phyloP scores from a whole-genome alignment of 768 basidiomycete species.

The Pholiota molesta region DNA sequence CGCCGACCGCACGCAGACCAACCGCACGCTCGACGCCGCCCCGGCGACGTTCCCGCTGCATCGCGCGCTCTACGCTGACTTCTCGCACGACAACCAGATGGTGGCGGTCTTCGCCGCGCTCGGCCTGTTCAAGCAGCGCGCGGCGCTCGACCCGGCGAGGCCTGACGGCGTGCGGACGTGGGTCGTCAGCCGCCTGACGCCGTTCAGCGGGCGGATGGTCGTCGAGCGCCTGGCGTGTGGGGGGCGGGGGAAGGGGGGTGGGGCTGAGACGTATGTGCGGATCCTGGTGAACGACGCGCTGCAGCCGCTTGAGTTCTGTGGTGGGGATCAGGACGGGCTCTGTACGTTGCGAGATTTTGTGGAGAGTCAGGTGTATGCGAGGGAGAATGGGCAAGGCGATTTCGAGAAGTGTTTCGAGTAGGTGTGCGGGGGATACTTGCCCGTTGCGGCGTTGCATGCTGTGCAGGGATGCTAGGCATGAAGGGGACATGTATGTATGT shows the following conservation, averaged over 20 bases:
- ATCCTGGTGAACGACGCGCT: slow-evolving; percentile 57
- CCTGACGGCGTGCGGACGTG: slow-evolving; percentile 47
- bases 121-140: slow-evolving; percentile 51
- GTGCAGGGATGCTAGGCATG: not conserved
- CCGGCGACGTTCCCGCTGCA: slow-evolving; percentile 73
- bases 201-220: slow-evolving; percentile 77
- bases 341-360: slow-evolving; percentile 71
- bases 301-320: slow-evolving; percentile 65
- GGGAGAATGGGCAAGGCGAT: slow-evolving; percentile 69
- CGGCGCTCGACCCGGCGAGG: slow-evolving; percentile 33
- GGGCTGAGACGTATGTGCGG: not conserved
- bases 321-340: slow-evolving; percentile 52
- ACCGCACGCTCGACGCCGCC: slow-evolving; percentile 66
- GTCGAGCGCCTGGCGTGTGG: slow-evolving; percentile 67
- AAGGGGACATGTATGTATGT: not conserved
- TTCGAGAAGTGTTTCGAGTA: slow-evolving; percentile 57
- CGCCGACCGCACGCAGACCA: slow-evolving; percentile 73
- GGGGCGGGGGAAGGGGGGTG: not conserved
- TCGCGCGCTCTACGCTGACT: slow-evolving; percentile 72
- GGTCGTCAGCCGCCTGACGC: slow-evolving; percentile 62
- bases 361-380: slow-evolving; percentile 69
- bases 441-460: not conserved
- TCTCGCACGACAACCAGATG: slow-evolving; percentile 88
- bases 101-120: slow-evolving; percentile 71
- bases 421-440: not conserved